Conservation (phyloP, 1,139 yeast genomes). For the Yamadazyma sp. region DNA sequence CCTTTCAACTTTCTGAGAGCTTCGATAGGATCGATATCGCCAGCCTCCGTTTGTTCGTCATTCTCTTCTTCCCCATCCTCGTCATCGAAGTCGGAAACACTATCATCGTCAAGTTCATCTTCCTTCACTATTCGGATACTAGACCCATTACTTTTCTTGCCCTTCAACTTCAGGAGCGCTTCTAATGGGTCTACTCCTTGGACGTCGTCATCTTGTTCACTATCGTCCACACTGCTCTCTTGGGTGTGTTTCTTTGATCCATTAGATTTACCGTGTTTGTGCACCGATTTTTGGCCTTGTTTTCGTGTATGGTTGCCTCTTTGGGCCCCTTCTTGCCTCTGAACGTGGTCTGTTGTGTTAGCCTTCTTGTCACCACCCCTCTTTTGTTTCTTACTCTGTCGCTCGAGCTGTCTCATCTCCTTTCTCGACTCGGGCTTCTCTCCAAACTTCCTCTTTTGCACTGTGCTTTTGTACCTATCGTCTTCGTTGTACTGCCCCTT, state of each 20-base stretch:
- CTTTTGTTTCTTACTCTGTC: conserved; percentile 51
- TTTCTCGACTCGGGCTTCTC: conserved; percentile 44
- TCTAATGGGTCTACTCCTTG: conserved; percentile 24
- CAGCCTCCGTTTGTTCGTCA: conserved; percentile 14
- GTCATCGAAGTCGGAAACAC: conserved; percentile 14
- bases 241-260: neutral
- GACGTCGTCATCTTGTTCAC: conserved; percentile 7
- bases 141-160: conserved; percentile 5
- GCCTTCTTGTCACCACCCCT: conserved; percentile 1
- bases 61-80: conserved; percentile 17
- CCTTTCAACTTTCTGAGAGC: conserved; percentile 16
- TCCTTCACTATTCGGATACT: conserved; percentile 26
- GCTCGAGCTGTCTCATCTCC: conserved; percentile 57
- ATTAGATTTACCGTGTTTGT: neutral
- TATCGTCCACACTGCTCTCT: no score
- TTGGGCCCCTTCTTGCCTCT: neutral
- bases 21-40: conserved; percentile 25
- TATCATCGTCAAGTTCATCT: conserved; percentile 28
- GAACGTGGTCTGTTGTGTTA: neutral
- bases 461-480: conserved; percentile 23
- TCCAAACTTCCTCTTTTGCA: conserved; percentile 24
- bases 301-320: neutral
- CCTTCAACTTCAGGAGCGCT: conserved; percentile 16
- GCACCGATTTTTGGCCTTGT: no score
- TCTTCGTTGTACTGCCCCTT: conserved; percentile 44